A percentile compares a stretch with the other conserved stretches of the same genome.
Conservation (phyloP, 2,329 filamentous ascomycete species). For the Alternaria gaisen region DNA sequence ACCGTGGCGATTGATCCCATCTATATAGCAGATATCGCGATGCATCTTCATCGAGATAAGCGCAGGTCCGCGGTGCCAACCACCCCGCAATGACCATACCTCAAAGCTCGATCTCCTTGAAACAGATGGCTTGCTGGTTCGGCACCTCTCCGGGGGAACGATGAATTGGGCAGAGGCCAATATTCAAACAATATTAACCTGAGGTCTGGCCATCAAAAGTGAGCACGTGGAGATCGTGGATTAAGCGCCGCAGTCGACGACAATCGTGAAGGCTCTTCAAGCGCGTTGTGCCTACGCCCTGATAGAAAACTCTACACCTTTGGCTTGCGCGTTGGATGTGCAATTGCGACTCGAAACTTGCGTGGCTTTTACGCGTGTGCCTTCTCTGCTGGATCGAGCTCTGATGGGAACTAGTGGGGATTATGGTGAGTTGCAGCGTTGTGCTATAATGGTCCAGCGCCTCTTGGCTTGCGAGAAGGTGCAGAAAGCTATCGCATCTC, state of each 20-base stretch:
- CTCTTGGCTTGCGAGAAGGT: not conserved
- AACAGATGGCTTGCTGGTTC: not conserved
- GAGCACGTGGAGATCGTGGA: not conserved
- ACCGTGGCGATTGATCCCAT: not conserved
- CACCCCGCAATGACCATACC: not conserved
- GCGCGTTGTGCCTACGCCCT: not conserved
- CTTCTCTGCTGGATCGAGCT: constrained; percentile 4
- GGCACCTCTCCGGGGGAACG: not conserved
- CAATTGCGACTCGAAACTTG: not conserved
- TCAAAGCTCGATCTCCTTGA: not conserved
- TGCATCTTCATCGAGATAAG: not conserved
- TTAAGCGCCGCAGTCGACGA: not conserved
- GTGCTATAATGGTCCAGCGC: not conserved
- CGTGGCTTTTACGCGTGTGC: constrained; percentile 13
- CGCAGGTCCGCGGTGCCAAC: not conserved
- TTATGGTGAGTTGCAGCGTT: not conserved
- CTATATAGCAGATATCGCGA: not conserved
- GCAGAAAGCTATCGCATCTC: not conserved
- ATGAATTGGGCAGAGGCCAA: not conserved
- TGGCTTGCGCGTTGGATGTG: constrained; percentile 7
- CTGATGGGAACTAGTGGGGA: constrained; percentile 17
- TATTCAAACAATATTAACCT: not conserved
- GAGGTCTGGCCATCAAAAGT: not conserved
- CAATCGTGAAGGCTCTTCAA: not conserved
- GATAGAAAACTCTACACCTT: not conserved